Evolutionary conservation across 257 asterid genomes (phyloP), one percentile per base, ranked within the genome.

Genomic region (Scutellaria minor): DNA sequence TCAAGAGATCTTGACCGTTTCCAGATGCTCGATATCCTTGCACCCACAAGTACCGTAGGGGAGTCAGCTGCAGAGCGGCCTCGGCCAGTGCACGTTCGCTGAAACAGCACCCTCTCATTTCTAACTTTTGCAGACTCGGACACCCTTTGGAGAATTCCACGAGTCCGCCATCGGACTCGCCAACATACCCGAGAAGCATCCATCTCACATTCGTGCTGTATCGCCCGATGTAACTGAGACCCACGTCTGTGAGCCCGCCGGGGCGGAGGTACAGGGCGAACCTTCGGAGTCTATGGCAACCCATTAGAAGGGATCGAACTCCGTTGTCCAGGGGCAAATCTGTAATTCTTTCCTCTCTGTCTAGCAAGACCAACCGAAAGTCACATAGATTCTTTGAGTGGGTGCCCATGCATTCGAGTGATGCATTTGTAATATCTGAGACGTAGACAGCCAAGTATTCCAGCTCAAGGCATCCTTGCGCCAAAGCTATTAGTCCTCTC

Each of bases 101-200:
- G 63, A 93, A 90, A 77, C 81, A 81, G 57, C 98, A 93, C 4
- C 98, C 96, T 72, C 98, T 87, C 78, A 90, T 74, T 78, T 92
- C 98, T 42, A 92, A 75, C 83, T 90, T 92, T 66, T 87, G 90
- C 47, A 92, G 79, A 74, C 80, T 85, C 7, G 95, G 97, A 61
- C 97, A 90, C 31, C 98, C 98, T 80, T 67, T 88, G 9, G 98
- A 90, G 46, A 92, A 90, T 59, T 84, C 87, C 44, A 87, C 9
- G n/a, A 92, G 90, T n/a, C 97, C 98, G 5, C 47, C 83, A 70
- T 92, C 98, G 1, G 98, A 85, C 59, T 83, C 89, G 13, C 97
- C 98, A 2, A 85, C 91, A 10, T 71, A 84, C 22, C 98, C 98
- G 3, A 92, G 85, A 75, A 92, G 96, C 98, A 92, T 92, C 96